Percentiles rank a stretch among this genome's conserved stretches.
Evolutionary conservation across 2,329 filamentous ascomycete species (phyloP).

Genomic region (Aureobasidium sp.): DNA sequence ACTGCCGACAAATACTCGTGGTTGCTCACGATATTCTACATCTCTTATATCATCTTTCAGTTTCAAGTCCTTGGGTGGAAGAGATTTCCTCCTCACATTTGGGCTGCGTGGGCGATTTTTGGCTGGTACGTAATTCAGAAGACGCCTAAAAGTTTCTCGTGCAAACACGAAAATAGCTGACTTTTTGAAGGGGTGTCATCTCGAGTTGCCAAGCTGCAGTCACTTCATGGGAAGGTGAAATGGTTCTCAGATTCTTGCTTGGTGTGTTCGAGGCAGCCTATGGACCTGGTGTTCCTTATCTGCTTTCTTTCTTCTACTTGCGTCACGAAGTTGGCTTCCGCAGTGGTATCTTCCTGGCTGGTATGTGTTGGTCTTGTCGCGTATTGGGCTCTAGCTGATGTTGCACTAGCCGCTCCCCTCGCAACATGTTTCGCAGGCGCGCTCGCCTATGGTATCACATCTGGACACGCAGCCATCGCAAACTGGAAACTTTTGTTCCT

Average conservation of each 20-base stretch:
- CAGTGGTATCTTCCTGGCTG: slow-evolving; percentile 46
- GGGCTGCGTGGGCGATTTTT: slow-evolving; percentile 18
- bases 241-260: slow-evolving; percentile 45
- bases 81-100: slow-evolving; percentile 31
- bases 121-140: slow-evolving; percentile 14
- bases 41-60: slow-evolving; percentile 40
- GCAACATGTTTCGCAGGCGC: slow-evolving; percentile 74
- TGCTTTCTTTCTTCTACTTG: slow-evolving; percentile 54
- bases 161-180: background rate
- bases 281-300: slow-evolving; percentile 42
- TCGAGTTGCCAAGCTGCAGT: slow-evolving; percentile 34
- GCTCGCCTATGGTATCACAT: slow-evolving; percentile 57
- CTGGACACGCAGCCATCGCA: slow-evolving; percentile 49
- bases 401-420: slow-evolving; percentile 48
- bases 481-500: slow-evolving; percentile 58
- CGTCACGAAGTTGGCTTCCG: slow-evolving; percentile 51
- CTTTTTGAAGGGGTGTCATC: slow-evolving; percentile 35
- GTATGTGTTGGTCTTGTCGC: background rate
- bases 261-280: slow-evolving; percentile 47
- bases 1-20: slow-evolving; percentile 42
- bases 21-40: slow-evolving; percentile 49
- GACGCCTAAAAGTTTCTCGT: background rate
- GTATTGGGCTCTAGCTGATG: background rate
- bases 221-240: slow-evolving; percentile 36
- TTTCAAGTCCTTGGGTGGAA: slow-evolving; percentile 28